Evolutionary conservation across 345 rosid species (phyloP), one percentile per base, ranked within the genome.

Genomic region (Syzygium aqueum): DNA sequence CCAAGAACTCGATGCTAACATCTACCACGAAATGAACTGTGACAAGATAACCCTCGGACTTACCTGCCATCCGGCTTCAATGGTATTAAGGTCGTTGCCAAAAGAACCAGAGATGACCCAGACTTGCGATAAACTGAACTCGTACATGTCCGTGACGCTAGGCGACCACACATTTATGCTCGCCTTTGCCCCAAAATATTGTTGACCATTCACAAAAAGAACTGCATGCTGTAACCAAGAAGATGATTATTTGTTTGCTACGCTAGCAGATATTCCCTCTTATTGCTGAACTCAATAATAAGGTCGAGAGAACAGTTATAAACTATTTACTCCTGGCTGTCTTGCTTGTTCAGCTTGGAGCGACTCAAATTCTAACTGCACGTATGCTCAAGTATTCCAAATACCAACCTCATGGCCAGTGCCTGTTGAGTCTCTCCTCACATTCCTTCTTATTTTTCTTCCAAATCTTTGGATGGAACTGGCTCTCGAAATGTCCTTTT

Each of bases 51-150:
- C 65, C 54, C 28, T 83, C 21, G 77, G 37, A 88, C 88, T 10
- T 92, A 93, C 99, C 97, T 97, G 99, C 99, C 99, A 97, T 82
- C 99, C 99, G 85, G 99, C 99, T 95, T 97, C 99, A 87, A 97
- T 96, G 85, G 99, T 96, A 85, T 97, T 97, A 11, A 97, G 95
- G 91, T 97, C 99, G 90, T 95, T 89, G 82, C 97, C 96, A 88
- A 97, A 97, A 2, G 99, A 96, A 73, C 99, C 99, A 37, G 99
- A 97, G 87, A 97, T 96, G 73, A 96, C 93, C 99, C 99, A 97
- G 67, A 97, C 90, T 84, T 97, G 99, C 40, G 99, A 97, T 87
- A 97, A 89, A 88, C 99, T 96, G 90, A 97, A 97, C 88, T 97
- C 99, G 87, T 94, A 94, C 85, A 89, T 94, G 87, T 93, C 90